Evolutionary conservation across 805 yeast genomes (phyloP), one percentile per base, ranked within the genome.

Genomic region (Metschnikowia gruessii): DNA sequence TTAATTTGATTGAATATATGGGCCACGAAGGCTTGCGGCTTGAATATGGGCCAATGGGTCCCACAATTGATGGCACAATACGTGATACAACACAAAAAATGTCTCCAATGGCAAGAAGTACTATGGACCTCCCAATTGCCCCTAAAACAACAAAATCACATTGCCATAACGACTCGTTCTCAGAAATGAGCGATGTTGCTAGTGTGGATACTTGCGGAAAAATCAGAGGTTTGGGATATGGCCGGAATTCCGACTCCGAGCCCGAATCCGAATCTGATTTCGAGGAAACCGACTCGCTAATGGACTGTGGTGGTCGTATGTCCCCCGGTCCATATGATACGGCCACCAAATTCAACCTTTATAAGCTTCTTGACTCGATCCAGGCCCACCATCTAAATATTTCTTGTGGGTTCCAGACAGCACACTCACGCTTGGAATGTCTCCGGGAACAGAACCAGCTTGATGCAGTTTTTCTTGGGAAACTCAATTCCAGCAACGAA

Each of bases 261-360:
- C 24, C 38, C 7, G 43, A 39, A 1, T 40, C 37, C 24, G 58
- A 55, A 5, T 49, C 53, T 18, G 62, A 59, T 12, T 48, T 41
- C 26, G 62, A 58, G 37, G 60, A 57, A 12, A 46, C 52, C 1
- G 56, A 48, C n/a, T 53, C 63, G n/a, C 48, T 59, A 22, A 58
- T 59, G 61, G 61, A 51, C 15, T 46, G 47, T 37, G 50, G 45
- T 24, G 32, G 26, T 26, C 21, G 34, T 13, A 12, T 41, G 2
- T 4, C 21, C 11, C 15, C 29, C 4, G 30, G 39, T 16, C 32
- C 45, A 12, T 42, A 32, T 18, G 41, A 40, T 36, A 12, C 38
- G 8, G 28, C 22, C 12, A 17, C 42, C 15, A 35, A 39, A 26
- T 54, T 54, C 44, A 42, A 43, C 19, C 50, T 54, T 31, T 36